Evolutionary conservation across 306 rosid genomes (phyloP), one percentile per base, ranked within the genome.

Genomic region (Lupinus albus): DNA sequence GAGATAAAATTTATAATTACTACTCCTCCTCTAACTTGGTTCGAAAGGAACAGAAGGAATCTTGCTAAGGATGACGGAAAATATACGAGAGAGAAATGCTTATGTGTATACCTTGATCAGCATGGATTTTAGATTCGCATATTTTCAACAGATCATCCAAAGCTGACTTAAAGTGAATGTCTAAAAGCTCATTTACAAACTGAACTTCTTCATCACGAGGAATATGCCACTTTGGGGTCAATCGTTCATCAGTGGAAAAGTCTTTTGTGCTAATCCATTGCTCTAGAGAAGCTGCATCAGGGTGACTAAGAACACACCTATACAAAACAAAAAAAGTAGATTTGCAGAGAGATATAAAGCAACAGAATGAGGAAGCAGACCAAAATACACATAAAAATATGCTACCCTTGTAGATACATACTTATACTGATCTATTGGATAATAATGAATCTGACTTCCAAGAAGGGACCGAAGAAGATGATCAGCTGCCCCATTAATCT

Each of bases 401-500:
- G 13, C 63, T 56, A n/a, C 57, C 65, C 57, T 50, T 30, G 25
- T 33, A 17, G 21, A 14, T 38, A 64, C 79, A 58, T 83, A 93
- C 99, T 68, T 88, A 73, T 93, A 93, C 71, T 93, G 97, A 71
- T 88, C 95, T 57, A 90, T 68, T 9, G 99, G 99, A 86, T 90
- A 93, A 85, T 90, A 93, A 71, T 88, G 91, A 86, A 93, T 78
- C 83, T 86, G 83, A 80, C 99, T 86, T 58, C 96, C 97, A 53
- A 93, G 92, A 61, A 93, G 86, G 72, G 96, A 88, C 33, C 99
- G 89, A 67, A 93, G 95, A 83, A 93, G 94, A 84, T 90, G 92
- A 86, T 86, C 99, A 76, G 88, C 97, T 67, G 99, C 99, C 71
- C 91, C 96, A 81, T 88, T 90, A 62, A 93, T 89, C 99, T 93